Conservation (phyloP, 139 green algal genomes). For the Spirogloea muscicola region DNA sequence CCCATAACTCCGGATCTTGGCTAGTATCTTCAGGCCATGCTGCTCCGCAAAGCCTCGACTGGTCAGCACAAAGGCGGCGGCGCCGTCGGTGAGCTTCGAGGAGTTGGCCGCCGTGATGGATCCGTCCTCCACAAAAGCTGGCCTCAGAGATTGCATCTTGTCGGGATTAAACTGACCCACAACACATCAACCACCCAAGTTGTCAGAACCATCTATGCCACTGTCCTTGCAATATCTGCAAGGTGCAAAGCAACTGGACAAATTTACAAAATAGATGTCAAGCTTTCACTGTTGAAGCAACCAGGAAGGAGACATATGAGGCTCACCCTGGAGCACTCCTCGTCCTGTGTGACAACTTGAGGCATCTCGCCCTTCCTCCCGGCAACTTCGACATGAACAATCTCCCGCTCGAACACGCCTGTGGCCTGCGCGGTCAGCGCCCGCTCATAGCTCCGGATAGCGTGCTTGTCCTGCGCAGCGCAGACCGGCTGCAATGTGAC, state of each 20-base stretch:
- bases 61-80: conserved; percentile 75
- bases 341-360: conserved; percentile 6
- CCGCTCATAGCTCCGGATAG: conserved; percentile 58
- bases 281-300: no score
- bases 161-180: conserved; percentile 42
- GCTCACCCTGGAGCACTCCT: conserved; percentile 26
- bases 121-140: conserved; percentile 68
- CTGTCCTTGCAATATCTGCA: no score
- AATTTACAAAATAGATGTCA: no score
- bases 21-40: conserved; percentile 61
- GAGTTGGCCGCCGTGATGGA: conserved; percentile 81
- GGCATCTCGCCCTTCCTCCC: conserved; percentile 11
- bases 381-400: conserved; percentile 54
- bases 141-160: conserved; percentile 69
- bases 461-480: conserved; percentile 65
- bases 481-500: no score
- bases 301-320: no score
- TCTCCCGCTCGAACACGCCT: conserved; percentile 56
- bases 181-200: no score
- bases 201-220: no score
- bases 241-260: no score
- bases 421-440: conserved; percentile 47
- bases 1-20: conserved; percentile 59
- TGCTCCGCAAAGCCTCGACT: conserved; percentile 47
- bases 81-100: conserved; percentile 77